phyloP scores from a whole-genome alignment of 75 land plant species.

The Pseudotsuga menziesii region DNA sequence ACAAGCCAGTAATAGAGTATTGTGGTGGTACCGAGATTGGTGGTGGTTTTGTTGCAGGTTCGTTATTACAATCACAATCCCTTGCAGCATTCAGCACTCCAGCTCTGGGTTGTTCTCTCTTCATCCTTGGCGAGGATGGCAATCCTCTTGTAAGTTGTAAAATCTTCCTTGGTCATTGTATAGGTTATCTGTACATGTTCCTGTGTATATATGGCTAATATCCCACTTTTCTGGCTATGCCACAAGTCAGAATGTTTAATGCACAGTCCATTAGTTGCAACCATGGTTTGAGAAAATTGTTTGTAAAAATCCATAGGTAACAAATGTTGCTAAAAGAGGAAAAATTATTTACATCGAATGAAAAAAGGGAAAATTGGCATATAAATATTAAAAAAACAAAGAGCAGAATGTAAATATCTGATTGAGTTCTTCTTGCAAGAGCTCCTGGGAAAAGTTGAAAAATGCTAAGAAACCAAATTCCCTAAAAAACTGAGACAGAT shows the following conservation, averaged over 20 bases:
- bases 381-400: too few species aligned
- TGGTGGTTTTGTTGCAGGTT: constrained; percentile 89
- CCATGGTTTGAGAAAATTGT: not conserved
- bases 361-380: too few species aligned
- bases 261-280: not conserved
- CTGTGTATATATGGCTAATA: not conserved
- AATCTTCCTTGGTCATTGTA: not conserved
- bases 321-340: too few species aligned
- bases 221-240: not conserved
- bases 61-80: constrained; percentile 79
- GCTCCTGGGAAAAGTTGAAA: too few species aligned
- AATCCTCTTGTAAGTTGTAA: constrained; percentile 60
- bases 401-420: too few species aligned
- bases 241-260: too few species aligned
- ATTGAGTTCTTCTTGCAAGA: too few species aligned
- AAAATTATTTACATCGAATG: too few species aligned
- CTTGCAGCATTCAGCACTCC: constrained; percentile 89
- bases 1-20: constrained; percentile 94
- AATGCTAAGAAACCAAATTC: too few species aligned
- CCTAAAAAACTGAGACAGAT: too few species aligned
- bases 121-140: constrained; percentile 76
- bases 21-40: constrained; percentile 99
- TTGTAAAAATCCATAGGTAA: not conserved
- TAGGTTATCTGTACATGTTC: not conserved
- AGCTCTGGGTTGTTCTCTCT: constrained; percentile 84